phyloP scores from a whole-genome alignment of 306 rosid genomes.

The Clitoria ternatea region DNA sequence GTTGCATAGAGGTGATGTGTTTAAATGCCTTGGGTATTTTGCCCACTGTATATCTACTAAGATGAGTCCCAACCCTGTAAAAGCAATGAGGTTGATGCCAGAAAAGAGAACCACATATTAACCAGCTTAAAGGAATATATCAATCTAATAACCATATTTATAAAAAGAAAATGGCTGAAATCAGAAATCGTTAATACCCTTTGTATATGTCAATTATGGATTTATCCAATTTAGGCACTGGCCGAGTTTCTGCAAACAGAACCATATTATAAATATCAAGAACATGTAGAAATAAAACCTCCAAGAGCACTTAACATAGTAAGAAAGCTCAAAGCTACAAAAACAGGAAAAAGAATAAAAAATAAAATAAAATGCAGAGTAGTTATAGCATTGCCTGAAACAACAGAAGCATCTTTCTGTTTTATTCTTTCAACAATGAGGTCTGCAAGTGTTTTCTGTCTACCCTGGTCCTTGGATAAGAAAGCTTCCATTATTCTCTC shows the following conservation, averaged over 20 bases:
- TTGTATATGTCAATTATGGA: conserved; percentile 64
- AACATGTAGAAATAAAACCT: conserved; percentile 4
- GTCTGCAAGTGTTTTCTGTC: conserved; percentile 61
- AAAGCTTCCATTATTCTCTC: conserved; percentile 64
- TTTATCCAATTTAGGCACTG: conserved; percentile 63
- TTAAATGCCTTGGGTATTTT: conserved; percentile 80
- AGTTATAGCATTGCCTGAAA: conserved; percentile 48
- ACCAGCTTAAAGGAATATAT: neutral
- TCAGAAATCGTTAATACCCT: conserved; percentile 44
- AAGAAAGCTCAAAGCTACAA: neutral
- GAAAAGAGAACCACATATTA: neutral
- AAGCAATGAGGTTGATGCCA: neutral
- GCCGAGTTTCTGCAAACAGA: conserved; percentile 54
- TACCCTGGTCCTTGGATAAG: conserved; percentile 39
- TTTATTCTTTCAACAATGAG: conserved; percentile 66
- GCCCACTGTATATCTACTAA: conserved; percentile 64
- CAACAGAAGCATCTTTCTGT: conserved; percentile 48
- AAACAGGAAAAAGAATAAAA: neutral
- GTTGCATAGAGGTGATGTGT: conserved; percentile 60
- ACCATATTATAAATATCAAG: neutral
- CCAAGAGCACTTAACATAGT: neutral
- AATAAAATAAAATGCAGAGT: neutral
- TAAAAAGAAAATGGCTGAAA: neutral
- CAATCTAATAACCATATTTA: neutral
- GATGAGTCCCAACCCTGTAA: conserved; percentile 62